Base-by-base conservation (phyloP, 371 early-diverging fungal genomes). In the Mucor velutinosus region DNA sequence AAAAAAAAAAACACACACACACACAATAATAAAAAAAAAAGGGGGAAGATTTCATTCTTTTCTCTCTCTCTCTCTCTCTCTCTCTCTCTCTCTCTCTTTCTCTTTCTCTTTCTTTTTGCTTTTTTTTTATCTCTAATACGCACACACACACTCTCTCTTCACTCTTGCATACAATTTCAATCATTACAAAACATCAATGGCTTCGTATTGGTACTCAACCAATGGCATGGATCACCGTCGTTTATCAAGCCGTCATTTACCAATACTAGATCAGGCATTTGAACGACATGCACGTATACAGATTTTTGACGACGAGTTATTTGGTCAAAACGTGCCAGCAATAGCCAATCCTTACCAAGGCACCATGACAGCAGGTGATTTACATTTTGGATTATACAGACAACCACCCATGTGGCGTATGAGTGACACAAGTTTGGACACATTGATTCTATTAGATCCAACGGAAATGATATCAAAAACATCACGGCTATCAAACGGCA, bases 301-400 rank as follows among this genome's bases (percentile, higher is more conserved):
- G 39, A 62, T 76, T 23, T 66, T 57, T 33, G 71, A 71, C 39
- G 76, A 80, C 71, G 72, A 86, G 68, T 14, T 76, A 68, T 60
- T 83, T 77, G 41, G 89, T 70, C 23, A 78, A 65, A 55, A 83
- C 72, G 56, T 87, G n/a, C 33, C 65, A 15, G 72, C 69, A 1
- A 66, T 71, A 23, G 77, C 77, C 2, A 64, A 70, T 21, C 77
- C 77, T 19, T 71, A 71, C 33, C 71, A 70, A 69, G 77, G 77
- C 15, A 74, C 74, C 21, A 68, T 76, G 69, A 74, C 77, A 35
- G 71, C 72, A 64, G 77, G 74, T 21, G 68, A 69, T 29, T 58
- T 74, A 35, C 77, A 76, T 47, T 76, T 64, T 64, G 77, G 77
- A 15, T 55, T 76, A 0, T 76, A 76, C 59, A 47, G 77, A 45